A percentile compares a stretch with the other conserved stretches of the same genome.
Conservation (phyloP, 768 basidiomycete species). For the Russula ochroleuca region DNA sequence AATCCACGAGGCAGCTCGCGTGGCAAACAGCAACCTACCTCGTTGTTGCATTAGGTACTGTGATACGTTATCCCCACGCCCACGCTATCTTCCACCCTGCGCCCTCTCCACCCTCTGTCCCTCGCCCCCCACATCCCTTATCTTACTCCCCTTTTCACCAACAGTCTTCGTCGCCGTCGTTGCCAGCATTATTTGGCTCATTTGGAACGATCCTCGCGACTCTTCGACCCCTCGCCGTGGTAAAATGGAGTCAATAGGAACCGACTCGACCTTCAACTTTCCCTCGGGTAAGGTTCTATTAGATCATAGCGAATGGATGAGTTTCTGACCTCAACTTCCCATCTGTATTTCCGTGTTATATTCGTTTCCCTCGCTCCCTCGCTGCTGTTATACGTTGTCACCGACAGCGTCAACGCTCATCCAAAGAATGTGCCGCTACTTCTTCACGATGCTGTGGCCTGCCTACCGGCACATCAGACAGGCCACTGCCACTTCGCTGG, state of each 20-base stretch:
- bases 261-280: background rate
- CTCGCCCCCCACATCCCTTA: slow-evolving; percentile 3
- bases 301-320: background rate
- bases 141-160: slow-evolving; percentile 1
- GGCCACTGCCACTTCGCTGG: slow-evolving; percentile 2
- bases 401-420: slow-evolving; percentile 10
- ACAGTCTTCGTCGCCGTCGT: slow-evolving; percentile 18
- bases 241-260: background rate
- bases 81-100: background rate
- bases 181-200: background rate
- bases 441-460: slow-evolving; percentile 10
- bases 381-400: background rate
- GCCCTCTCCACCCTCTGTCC: background rate
- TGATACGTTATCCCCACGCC: background rate
- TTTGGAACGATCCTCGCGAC: slow-evolving; percentile 2
- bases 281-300: slow-evolving; percentile 5
- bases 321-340: background rate
- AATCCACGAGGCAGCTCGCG: background rate
- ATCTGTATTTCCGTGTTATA: background rate
- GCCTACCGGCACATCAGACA: slow-evolving; percentile 4
- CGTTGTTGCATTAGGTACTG: slow-evolving; percentile 7
- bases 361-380: background rate
- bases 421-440: slow-evolving; percentile 7
- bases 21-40: slow-evolving; percentile 17
- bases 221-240: background rate